Base-by-base conservation (phyloP, 768 basidiomycete species). In the Termitomyces sp. region DNA sequence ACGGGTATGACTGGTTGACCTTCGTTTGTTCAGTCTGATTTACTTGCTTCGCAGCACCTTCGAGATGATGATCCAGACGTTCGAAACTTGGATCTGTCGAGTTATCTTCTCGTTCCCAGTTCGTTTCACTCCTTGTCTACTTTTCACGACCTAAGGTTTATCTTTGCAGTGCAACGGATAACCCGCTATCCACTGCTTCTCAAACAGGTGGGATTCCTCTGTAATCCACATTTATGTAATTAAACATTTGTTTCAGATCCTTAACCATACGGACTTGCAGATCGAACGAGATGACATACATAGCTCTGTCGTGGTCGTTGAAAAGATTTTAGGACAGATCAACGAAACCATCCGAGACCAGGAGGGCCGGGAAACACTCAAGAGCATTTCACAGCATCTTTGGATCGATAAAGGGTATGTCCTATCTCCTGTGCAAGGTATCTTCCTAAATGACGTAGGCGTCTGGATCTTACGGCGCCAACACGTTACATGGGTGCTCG, bases 21-120 rank as follows among this genome's bases (percentile, higher is more conserved):
- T 30, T 53, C 51, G 6, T 14, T 20, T 30, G 38, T 52, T n/a
- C 8, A 18, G 13, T 4, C 16, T 30, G 16, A 47, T 45, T 49
- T 16, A 26, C 20, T 20, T 22, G 13, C 40, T 38, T 54, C 52
- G 9, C 63, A 95, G 90, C 77, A 75, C 36, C 78, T 94, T 26
- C 82, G 92, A 54, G 88, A 93, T 59, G 86, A 93, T 58, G 86
- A 90, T 54, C 87, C 92, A 0, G 71, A 81, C 2, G 86, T 86
- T 3, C 80, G 94, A 49, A 93, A 86, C 64, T 72, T 98, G 13
- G 94, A 98, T 66, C 70, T 98, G 24, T 92, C 94, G 1, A 94
- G 92, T 64, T 97, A 94, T 69, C 73, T 98, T 36, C 82, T 98
- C 10, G 86, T 85, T n/a, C 94, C 94, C 0, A 96, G 94, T 94